These are phyloP conservation scores for Populus pruinosa DNA, from an alignment of 345 rosid genomes.

Conservation along the genomic window DNA sequence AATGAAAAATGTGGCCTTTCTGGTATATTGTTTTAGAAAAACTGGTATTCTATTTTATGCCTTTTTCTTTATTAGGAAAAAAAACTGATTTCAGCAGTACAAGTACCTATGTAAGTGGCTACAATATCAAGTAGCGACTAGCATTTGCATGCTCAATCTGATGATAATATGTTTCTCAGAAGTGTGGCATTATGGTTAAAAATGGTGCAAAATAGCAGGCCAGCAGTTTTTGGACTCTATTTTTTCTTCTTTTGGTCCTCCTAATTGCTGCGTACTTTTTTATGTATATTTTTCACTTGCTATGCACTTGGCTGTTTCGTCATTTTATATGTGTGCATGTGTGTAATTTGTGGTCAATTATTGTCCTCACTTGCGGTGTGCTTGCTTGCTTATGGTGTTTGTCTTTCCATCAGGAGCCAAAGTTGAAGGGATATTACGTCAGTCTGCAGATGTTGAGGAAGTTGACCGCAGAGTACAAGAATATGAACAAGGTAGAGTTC, in stretches of 20 bases:
- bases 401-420: constrained; percentile 59
- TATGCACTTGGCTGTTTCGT: background rate
- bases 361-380: background rate
- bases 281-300: background rate
- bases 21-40: background rate
- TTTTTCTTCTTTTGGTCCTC: background rate
- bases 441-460: constrained; percentile 96
- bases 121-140: background rate
- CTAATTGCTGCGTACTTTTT: background rate
- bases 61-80: background rate
- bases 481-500: constrained; percentile 77
- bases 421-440: constrained; percentile 89
- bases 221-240: background rate
- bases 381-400: background rate
- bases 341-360: background rate
- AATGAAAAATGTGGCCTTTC: background rate
- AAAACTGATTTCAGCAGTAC: background rate
- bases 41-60: background rate
- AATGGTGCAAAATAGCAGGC: background rate
- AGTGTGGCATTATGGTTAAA: background rate
- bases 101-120: background rate
- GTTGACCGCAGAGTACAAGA: constrained; percentile 91
- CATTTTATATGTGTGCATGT: background rate
- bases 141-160: background rate
- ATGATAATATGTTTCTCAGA: background rate